phyloP scores from a whole-genome alignment of 2,329 filamentous ascomycete genomes.

The Scleromitrula shiraiana region DNA sequence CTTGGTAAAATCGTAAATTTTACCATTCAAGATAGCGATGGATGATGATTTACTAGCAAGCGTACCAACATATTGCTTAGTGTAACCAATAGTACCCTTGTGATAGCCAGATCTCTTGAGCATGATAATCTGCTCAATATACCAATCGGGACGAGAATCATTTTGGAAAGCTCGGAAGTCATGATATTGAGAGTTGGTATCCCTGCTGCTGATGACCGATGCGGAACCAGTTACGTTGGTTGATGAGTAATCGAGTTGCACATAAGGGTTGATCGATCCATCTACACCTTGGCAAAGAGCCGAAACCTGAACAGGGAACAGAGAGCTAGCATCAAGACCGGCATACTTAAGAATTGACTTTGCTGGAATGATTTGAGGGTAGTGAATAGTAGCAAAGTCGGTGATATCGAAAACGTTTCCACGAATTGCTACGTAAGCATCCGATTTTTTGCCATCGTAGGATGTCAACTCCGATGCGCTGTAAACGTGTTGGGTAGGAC shows the following conservation, averaged over 20 bases:
- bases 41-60: constrained; percentile 54
- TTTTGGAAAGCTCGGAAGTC: constrained; percentile 84
- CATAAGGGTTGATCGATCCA: constrained; percentile 55
- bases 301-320: constrained; percentile 93
- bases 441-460: constrained; percentile 62
- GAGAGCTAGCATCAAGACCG: constrained; percentile 73
- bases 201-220: constrained; percentile 54
- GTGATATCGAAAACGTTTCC: constrained; percentile 82
- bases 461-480: constrained; percentile 66
- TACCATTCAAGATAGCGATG: constrained; percentile 70
- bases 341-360: constrained; percentile 70
- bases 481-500: constrained; percentile 84
- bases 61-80: constrained; percentile 64
- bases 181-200: constrained; percentile 74
- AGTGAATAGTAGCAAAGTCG: constrained; percentile 67
- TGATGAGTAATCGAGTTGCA: constrained; percentile 77
- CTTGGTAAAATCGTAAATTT: constrained; percentile 82
- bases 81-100: constrained; percentile 83
- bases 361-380: constrained; percentile 53
- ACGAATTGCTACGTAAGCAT: constrained; percentile 72
- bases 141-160: constrained; percentile 84
- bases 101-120: constrained; percentile 65
- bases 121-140: constrained; percentile 75
- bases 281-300: constrained; percentile 76
- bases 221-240: constrained; percentile 67